These are phyloP conservation scores for Sanghuangporus sanghuang DNA, from an alignment of 1,284 basidiomycete species.

Conservation along the genomic window DNA sequence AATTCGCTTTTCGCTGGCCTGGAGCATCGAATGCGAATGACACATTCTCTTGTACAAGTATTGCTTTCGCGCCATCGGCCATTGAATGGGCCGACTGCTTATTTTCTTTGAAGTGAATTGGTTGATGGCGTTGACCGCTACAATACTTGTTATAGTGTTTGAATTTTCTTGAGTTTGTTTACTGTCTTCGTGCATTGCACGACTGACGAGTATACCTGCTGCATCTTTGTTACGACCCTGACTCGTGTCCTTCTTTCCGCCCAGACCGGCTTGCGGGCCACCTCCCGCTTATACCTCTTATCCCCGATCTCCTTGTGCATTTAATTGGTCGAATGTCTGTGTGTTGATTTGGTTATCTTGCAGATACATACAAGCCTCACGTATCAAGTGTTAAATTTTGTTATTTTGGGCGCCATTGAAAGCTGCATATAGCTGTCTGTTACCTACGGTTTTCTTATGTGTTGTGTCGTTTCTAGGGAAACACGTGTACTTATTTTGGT, in stretches of 20 bases:
- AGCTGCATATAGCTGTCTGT: neutral
- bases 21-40: constrained; percentile 1
- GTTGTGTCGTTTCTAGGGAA: neutral
- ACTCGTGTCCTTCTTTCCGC: neutral
- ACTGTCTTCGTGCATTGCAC: neutral
- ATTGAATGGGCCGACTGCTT: constrained; percentile 1
- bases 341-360: neutral
- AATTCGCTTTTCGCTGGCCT: neutral
- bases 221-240: neutral
- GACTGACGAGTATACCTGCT: neutral
- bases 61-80: neutral
- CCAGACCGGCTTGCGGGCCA: constrained; percentile 15
- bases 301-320: neutral
- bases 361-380: neutral
- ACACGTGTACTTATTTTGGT: neutral
- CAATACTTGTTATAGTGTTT: constrained; percentile 1
- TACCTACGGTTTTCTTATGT: neutral
- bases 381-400: neutral
- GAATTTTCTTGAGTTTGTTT: neutral
- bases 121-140: constrained; percentile 14
- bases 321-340: neutral
- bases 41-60: neutral
- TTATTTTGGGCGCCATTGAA: neutral
- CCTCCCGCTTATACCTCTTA: constrained; percentile 15
- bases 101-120: neutral